Base-by-base conservation (phyloP, 371 early-diverging fungal species). In the Mortierella sp. region DNA sequence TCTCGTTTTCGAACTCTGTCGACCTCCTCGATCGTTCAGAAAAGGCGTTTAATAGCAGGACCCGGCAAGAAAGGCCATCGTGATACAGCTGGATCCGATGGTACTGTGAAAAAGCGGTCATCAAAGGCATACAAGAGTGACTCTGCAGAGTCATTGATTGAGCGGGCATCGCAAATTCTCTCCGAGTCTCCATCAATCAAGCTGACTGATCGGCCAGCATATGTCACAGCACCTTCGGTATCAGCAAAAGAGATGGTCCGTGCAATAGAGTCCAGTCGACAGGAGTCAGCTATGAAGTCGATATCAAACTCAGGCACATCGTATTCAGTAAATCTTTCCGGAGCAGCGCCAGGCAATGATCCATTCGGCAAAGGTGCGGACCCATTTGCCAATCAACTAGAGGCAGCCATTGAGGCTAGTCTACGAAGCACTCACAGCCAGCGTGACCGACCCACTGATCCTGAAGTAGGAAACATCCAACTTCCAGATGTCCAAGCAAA, bases 191-290 rank as follows among this genome's bases (percentile, higher is more conserved):
- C 61, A 6, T 26, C 37, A 62, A n/a, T n/a, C 32, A 24, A 16
- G 10, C 51, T 16, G 3, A 28, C 24, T 9, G 70, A 49, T 14
- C 57, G 61, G 18, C 75, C 80, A 18, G 45, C 65, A 10, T 80
- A 75, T 45, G 71, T 80, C 20, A 71, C 62, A 22, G 65, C 72
- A 14, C 66, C 75, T 6, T 37, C 72, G 0, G 75, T 81, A 14
- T 81, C 83, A 1, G 83, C 69, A 8, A 62, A 70, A 37, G 69
- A 81, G 47, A 81, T 81, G 83, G 83, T 81, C 12, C 26, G 43
- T 3, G 83, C 83, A 14, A 81, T 81, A n/a, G 83, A 69, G 37
- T 75, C 72, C 22, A 71, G 81, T 24, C 68, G 72, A 24, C 43
- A 66, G 11, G 55, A 35, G 35, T 37, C 60, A 3, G 49, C 43